These are phyloP conservation scores for Fusarium secorum DNA, from an alignment of 2,329 filamentous ascomycete species.

Conservation along the genomic window DNA sequence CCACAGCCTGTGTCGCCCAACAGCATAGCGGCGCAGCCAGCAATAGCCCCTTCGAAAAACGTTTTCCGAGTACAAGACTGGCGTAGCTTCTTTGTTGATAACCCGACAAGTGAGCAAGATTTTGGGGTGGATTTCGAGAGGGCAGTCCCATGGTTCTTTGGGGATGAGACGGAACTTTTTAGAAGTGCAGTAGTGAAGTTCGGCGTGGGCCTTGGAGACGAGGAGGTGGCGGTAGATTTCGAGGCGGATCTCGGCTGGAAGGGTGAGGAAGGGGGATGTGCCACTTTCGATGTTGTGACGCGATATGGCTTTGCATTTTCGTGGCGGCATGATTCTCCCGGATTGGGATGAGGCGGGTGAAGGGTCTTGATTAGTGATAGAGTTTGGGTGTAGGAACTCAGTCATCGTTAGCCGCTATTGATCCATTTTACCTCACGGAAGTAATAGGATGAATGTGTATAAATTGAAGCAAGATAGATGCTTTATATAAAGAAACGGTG, in stretches of 20 bases:
- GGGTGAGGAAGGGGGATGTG: neutral
- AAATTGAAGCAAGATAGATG: rapidly evolving
- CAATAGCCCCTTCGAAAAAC: neutral
- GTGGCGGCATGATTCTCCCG: neutral
- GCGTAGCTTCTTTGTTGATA: conserved; percentile 11
- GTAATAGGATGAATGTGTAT: rapidly evolving
- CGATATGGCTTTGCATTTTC: neutral
- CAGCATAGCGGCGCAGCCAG: neutral
- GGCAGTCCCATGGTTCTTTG: neutral
- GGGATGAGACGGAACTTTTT: conserved; percentile 4
- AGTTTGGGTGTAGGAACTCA: neutral
- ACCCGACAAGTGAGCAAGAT: conserved; percentile 8
- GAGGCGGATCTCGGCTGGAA: conserved; percentile 18
- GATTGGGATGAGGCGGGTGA: neutral
- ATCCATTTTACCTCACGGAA: rapidly evolving
- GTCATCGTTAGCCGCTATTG: neutral
- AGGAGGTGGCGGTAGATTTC: conserved; percentile 20
- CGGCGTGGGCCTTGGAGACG: neutral
- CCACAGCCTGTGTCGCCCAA: neutral
- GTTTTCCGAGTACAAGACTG: conserved; percentile 15
- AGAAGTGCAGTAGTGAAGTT: neutral
- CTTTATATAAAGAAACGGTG: too few species aligned
- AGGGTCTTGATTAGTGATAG: neutral
- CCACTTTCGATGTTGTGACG: neutral
- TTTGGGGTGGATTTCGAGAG: neutral